Evolutionary conservation across 1,284 basidiomycete genomes (phyloP).

Genomic region (Melampsora abietis-canadensis): DNA sequence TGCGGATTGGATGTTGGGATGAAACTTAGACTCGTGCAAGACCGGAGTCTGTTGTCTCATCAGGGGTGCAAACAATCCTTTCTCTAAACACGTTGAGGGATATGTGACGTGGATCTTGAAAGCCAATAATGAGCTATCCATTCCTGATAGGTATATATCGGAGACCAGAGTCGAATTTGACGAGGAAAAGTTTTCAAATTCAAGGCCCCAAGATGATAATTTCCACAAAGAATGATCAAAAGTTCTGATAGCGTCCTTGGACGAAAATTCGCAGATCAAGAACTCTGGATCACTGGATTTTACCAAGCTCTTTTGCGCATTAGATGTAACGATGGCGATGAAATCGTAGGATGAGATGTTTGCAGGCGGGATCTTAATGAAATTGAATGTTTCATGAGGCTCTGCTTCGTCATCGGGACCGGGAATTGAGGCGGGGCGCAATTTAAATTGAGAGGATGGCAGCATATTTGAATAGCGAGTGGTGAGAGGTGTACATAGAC

Average conservation of each 20-base stretch:
- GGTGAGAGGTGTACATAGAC: constrained; percentile 13
- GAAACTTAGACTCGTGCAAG: constrained; percentile 47
- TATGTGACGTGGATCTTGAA: constrained; percentile 8
- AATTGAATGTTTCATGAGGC: constrained; percentile 8
- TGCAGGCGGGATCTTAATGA: constrained; percentile 6
- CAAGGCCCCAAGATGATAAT: background rate
- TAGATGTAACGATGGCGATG: constrained; percentile 17
- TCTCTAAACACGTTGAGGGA: background rate
- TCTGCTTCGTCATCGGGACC: constrained; percentile 27
- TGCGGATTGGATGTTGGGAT: constrained; percentile 46
- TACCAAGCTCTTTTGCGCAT: background rate
- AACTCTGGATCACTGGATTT: background rate
- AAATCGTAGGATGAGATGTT: constrained; percentile 3
- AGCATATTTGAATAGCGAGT: constrained; percentile 5
- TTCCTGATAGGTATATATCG: constrained; percentile 42
- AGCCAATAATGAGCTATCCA: constrained; percentile 21
- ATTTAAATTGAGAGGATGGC: constrained; percentile 15
- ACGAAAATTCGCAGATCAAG: constrained; percentile 21
- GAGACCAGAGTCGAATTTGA: constrained; percentile 41
- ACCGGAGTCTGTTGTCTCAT: constrained; percentile 45
- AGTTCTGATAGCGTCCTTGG: background rate
- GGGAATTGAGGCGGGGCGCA: background rate
- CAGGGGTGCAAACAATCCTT: constrained; percentile 46
- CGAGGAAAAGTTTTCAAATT: background rate
- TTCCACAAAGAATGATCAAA: background rate